Percentiles rank a stretch among this genome's conserved stretches.
These are phyloP conservation scores for Xerocomus nothofagi DNA, from an alignment of 1,284 basidiomycete species.

Conservation along the genomic window DNA sequence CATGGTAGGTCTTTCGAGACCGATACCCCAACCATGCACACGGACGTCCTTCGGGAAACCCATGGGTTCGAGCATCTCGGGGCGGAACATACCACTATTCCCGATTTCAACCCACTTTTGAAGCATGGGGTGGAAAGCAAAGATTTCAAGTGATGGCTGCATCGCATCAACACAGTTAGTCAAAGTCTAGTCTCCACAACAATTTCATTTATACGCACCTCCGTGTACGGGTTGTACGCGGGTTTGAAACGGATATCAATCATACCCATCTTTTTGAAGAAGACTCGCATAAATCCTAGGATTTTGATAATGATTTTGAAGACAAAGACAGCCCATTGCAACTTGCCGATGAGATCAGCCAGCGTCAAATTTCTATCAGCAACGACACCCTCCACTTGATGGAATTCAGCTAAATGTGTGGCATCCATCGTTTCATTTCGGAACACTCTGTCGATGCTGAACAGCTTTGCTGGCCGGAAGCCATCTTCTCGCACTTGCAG, in stretches of 20 bases:
- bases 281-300: conserved; percentile 94
- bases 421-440: conserved; percentile 99
- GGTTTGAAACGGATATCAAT: conserved; percentile 95
- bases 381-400: conserved; percentile 99
- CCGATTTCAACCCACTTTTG: conserved; percentile 96
- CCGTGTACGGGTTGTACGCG: conserved; percentile 95
- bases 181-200: neutral
- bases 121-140: conserved; percentile 95
- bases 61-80: conserved; percentile 99
- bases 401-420: conserved; percentile 99
- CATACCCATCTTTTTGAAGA: conserved; percentile 98
- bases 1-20: conserved; percentile 98
- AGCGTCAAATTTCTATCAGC: conserved; percentile 93
- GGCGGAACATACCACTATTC: conserved; percentile 98
- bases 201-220: conserved; percentile 50
- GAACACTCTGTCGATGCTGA: conserved; percentile 99
- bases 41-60: conserved; percentile 97
- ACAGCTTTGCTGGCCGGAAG: conserved; percentile 95
- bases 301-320: neutral
- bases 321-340: neutral
- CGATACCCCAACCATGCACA: conserved; percentile 96
- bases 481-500: conserved; percentile 52
- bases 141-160: conserved; percentile 98
- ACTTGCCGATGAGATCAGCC: conserved; percentile 91
- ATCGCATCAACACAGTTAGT: conserved; percentile 1